These are phyloP conservation scores for Pseudozyma sp. DNA, from an alignment of 1,284 basidiomycete species.

Conservation along the genomic window DNA sequence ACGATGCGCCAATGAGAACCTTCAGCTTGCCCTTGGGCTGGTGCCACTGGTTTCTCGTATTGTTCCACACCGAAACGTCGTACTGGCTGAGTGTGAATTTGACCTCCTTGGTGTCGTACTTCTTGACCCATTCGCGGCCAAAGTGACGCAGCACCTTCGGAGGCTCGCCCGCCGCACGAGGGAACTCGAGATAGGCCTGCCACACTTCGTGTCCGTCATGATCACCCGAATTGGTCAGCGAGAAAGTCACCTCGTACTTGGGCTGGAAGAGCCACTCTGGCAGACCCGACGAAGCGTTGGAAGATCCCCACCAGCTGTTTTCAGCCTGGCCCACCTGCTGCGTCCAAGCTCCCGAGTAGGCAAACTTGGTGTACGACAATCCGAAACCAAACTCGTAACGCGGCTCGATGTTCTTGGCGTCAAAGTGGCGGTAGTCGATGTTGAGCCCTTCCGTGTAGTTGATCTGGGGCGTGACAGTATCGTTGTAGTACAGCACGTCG, in stretches of 20 bases:
- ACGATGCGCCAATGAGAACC: slow-evolving; percentile 53
- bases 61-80: slow-evolving; percentile 54
- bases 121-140: slow-evolving; percentile 44
- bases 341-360: slow-evolving; percentile 42
- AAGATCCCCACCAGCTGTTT: slow-evolving; percentile 51
- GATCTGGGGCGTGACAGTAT: slow-evolving; percentile 47
- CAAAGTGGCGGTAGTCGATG: slow-evolving; percentile 60
- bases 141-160: slow-evolving; percentile 62
- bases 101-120: slow-evolving; percentile 35
- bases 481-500: slow-evolving; percentile 53
- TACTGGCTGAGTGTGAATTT: slow-evolving; percentile 51
- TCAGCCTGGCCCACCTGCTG: slow-evolving; percentile 38
- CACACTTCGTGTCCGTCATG: slow-evolving; percentile 59
- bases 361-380: slow-evolving; percentile 61
- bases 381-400: slow-evolving; percentile 59
- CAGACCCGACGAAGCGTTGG: slow-evolving; percentile 34
- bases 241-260: slow-evolving; percentile 51
- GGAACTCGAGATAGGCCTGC: slow-evolving; percentile 61
- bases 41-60: slow-evolving; percentile 45
- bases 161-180: slow-evolving; percentile 52
- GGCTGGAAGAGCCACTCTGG: slow-evolving; percentile 59
- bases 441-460: slow-evolving; percentile 59
- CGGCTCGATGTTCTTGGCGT: slow-evolving; percentile 51
- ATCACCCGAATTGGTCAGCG: slow-evolving; percentile 53
- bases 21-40: slow-evolving; percentile 49